Evolutionary conservation across 1,139 yeast genomes (phyloP).

Genomic region (Lodderomyces orthopsilosis): DNA sequence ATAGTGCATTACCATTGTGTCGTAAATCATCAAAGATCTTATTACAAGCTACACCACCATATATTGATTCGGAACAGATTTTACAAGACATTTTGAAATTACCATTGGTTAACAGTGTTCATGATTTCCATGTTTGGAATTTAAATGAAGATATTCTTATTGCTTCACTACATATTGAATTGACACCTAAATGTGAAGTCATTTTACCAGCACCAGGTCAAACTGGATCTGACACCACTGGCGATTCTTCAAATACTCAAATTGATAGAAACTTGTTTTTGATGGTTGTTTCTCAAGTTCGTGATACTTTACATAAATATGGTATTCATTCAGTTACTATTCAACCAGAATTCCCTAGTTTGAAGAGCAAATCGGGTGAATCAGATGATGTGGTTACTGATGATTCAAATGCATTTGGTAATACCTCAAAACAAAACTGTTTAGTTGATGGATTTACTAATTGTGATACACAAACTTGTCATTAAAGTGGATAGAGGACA

Average conservation of each 20-base stretch:
- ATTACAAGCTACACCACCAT: slow-evolving; percentile 88
- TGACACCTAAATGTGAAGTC: slow-evolving; percentile 37
- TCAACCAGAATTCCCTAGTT: slow-evolving; percentile 70
- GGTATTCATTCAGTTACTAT: slow-evolving; percentile 94
- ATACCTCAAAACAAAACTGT: slow-evolving; percentile 30
- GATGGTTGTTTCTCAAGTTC: slow-evolving; percentile 70
- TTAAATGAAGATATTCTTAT: slow-evolving; percentile 82
- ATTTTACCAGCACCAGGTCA: slow-evolving; percentile 26
- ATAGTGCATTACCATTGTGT: slow-evolving; percentile 89
- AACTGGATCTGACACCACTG: slow-evolving; percentile 4
- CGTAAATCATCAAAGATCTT: slow-evolving; percentile 82
- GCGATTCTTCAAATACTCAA: slow-evolving; percentile 6
- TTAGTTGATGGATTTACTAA: slow-evolving; percentile 35
- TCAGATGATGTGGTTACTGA: slow-evolving; percentile 4
- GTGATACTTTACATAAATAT: slow-evolving; percentile 74
- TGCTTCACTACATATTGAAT: slow-evolving; percentile 86
- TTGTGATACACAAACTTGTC: slow-evolving; percentile 34
- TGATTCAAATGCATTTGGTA: slow-evolving; percentile 26
- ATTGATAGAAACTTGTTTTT: slow-evolving; percentile 51
- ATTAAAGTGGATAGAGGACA: slow-evolving; percentile 5
- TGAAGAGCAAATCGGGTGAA: slow-evolving; percentile 3
- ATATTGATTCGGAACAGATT: slow-evolving; percentile 73
- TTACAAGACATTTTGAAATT: slow-evolving; percentile 63
- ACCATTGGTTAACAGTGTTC: slow-evolving; percentile 78
- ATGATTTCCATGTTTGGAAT: slow-evolving; percentile 97